These are phyloP conservation scores for Thielaviopsis euricoi DNA, from an alignment of 2,329 filamentous ascomycete genomes.

Conservation along the genomic window DNA sequence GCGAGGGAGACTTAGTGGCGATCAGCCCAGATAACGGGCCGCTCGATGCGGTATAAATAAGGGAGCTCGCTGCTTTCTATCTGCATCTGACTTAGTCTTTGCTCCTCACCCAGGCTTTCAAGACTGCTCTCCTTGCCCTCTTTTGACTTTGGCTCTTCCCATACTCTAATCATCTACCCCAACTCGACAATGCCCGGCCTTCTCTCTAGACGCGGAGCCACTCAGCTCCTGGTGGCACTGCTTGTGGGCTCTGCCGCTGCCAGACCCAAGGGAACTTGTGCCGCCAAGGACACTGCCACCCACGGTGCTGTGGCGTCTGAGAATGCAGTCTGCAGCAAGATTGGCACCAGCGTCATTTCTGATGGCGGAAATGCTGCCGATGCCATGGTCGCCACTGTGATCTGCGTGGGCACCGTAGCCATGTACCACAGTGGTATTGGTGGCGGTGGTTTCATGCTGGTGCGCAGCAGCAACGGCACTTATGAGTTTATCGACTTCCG, in stretches of 20 bases:
- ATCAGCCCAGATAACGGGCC: neutral
- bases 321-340: constrained; percentile 38
- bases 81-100: neutral
- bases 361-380: constrained; percentile 51
- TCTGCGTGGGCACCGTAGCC: constrained; percentile 46
- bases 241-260: neutral
- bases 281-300: constrained; percentile 5
- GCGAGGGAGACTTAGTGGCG: neutral
- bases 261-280: neutral
- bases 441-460: constrained; percentile 64
- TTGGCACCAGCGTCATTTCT: constrained; percentile 40
- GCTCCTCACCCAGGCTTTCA: neutral
- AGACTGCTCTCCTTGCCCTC: neutral
- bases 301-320: constrained; percentile 46
- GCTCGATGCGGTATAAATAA: neutral
- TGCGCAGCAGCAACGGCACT: constrained; percentile 44
- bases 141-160: too few species aligned
- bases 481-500: constrained; percentile 78
- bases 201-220: constrained; percentile 6
- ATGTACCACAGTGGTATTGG: constrained; percentile 59
- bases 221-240: constrained; percentile 7
- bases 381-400: constrained; percentile 44
- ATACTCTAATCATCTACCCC: neutral
- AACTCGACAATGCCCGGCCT: constrained; percentile 4
- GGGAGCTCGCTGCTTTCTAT: neutral